phyloP scores from a whole-genome alignment of 495 filamentous ascomycete species.

The Penicillium simplicissimum region DNA sequence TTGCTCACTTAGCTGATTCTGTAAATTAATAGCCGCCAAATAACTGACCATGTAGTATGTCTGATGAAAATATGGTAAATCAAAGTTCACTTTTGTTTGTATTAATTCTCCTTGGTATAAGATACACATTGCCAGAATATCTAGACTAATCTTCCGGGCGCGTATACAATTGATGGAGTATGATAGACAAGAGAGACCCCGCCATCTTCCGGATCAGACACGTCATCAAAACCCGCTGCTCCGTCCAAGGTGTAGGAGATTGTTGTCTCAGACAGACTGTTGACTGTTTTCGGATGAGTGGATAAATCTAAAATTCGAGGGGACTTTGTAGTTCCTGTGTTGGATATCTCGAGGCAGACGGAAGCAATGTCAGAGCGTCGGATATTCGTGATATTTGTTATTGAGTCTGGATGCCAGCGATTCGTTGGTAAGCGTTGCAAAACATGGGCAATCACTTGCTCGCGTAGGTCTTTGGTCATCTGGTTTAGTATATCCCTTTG shows the following conservation, averaged over 20 bases:
- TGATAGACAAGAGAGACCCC: not conserved
- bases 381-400: conserved; percentile 1
- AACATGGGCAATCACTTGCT: not conserved
- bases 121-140: not conserved
- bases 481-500: conserved; percentile 3
- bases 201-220: not conserved
- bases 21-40: not conserved
- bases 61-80: not conserved
- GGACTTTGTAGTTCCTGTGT: not conserved
- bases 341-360: not conserved
- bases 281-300: not conserved
- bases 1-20: not conserved
- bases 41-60: not conserved
- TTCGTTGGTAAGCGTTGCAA: not conserved
- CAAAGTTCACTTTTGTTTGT: not conserved
- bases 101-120: not conserved
- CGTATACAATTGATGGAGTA: not conserved
- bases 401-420: conserved; percentile 3
- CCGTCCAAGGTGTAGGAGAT: not conserved
- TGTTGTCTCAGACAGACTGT: not conserved
- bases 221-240: not conserved
- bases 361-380: not conserved
- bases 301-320: not conserved
- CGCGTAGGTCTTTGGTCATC: not conserved
- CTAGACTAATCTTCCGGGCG: not conserved